Percentiles rank a stretch among this genome's conserved stretches.
These are phyloP conservation scores for Colletotrichum plurivorum DNA, from an alignment of 2,329 filamentous ascomycete genomes.

Conservation along the genomic window DNA sequence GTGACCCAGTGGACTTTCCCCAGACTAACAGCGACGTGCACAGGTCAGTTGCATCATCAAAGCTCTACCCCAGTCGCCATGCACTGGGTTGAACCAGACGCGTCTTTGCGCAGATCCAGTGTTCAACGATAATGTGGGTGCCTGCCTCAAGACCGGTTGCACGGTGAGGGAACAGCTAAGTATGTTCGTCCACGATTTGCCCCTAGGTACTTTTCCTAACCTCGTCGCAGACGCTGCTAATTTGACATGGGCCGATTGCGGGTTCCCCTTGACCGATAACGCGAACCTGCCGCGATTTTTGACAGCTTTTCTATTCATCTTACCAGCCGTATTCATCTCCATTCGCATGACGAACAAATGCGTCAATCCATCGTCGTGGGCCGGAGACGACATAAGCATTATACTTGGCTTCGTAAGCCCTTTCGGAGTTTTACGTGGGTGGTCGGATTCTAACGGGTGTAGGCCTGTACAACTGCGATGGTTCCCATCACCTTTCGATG, in stretches of 20 bases:
- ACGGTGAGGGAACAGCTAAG: slow-evolving; percentile 6
- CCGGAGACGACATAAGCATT: not conserved
- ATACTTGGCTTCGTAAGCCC: not conserved
- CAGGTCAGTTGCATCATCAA: slow-evolving; percentile 4
- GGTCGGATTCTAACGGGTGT: not conserved
- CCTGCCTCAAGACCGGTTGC: slow-evolving; percentile 1
- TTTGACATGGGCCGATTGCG: slow-evolving; percentile 14
- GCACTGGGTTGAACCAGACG: not conserved
- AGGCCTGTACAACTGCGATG: not conserved
- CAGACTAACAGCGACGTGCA: not conserved
- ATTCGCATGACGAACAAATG: not conserved
- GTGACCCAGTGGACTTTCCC: no score
- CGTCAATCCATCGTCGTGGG: slow-evolving; percentile 9
- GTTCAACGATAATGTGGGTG: not conserved
- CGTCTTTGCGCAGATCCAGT: slow-evolving; percentile 4
- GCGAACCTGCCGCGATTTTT: slow-evolving; percentile 5
- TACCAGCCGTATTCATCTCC: slow-evolving; percentile 6
- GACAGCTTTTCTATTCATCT: slow-evolving; percentile 4
- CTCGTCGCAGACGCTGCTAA: not conserved
- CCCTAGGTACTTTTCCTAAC: not conserved
- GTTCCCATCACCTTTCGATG: not conserved
- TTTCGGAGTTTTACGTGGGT: no score
- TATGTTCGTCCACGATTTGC: not conserved
- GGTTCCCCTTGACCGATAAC: slow-evolving; percentile 18
- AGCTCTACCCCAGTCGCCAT: slow-evolving; percentile 14